Conservation (phyloP, 345 rosid genomes). For the Populus tremula region DNA sequence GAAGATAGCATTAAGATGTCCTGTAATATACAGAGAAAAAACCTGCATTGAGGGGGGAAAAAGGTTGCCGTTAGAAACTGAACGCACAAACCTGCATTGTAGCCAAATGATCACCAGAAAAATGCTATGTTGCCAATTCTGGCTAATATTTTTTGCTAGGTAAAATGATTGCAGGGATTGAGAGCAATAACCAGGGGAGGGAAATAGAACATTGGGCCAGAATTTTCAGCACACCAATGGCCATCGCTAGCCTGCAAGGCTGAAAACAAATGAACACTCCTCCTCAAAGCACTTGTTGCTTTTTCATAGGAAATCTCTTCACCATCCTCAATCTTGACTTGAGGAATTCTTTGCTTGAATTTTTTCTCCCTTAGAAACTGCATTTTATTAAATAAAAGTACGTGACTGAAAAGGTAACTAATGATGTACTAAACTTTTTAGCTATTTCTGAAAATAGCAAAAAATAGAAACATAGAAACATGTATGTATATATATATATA, state of each 20-base stretch:
- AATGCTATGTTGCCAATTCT: no score
- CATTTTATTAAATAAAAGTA: background rate
- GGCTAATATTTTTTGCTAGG: no score
- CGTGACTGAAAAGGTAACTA: no score
- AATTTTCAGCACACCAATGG: constrained; percentile 20
- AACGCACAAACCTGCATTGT: background rate
- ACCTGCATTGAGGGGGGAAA: background rate
- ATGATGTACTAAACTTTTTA: no score
- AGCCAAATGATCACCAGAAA: no score
- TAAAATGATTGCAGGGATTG: no score
- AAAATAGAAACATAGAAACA: no score
- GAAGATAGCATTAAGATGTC: constrained; percentile 12
- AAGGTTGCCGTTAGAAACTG: background rate
- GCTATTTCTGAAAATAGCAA: no score
- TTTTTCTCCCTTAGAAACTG: constrained; percentile 10
- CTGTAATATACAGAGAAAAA: constrained; percentile 14
- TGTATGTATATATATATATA: no score
- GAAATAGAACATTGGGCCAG: constrained; percentile 17
- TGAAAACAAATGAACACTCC: background rate
- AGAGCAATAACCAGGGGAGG: constrained; percentile 9
- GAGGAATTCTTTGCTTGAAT: constrained; percentile 12
- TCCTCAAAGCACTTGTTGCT: constrained; percentile 1
- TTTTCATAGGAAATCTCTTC: background rate
- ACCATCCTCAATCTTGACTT: background rate
- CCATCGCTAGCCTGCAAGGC: constrained; percentile 20